These are phyloP conservation scores for Ceratobasidium sp. DNA, from an alignment of 1,284 basidiomycete species.

Conservation along the genomic window DNA sequence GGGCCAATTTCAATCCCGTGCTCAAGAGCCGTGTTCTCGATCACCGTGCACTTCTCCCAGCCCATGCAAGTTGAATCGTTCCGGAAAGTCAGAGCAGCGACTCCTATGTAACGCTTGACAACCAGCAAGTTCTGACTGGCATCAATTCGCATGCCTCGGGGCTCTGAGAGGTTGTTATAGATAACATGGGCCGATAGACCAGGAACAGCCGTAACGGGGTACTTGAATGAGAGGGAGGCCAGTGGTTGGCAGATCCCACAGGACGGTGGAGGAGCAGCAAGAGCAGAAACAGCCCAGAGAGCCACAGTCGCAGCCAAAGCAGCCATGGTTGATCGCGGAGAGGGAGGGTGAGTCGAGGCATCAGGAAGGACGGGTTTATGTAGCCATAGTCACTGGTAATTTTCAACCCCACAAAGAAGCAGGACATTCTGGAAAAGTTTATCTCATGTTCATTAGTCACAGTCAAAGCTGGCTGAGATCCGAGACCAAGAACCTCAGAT, in stretches of 20 bases:
- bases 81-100: conserved; percentile 56
- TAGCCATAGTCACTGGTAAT: no score
- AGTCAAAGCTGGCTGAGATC: no score
- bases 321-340: not conserved
- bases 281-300: not conserved
- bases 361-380: no score
- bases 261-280: conserved; percentile 18
- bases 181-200: conserved; percentile 56
- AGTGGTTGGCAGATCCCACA: conserved; percentile 20
- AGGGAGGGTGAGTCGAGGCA: no score
- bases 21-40: conserved; percentile 56
- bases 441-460: no score
- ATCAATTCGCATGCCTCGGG: conserved; percentile 58
- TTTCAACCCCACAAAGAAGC: no score
- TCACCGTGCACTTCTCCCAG: conserved; percentile 58
- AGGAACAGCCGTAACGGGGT: conserved; percentile 48
- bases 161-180: conserved; percentile 57
- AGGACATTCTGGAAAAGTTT: no score
- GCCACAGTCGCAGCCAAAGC: not conserved
- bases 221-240: conserved; percentile 16
- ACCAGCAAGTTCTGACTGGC: conserved; percentile 57
- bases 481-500: no score
- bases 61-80: conserved; percentile 51
- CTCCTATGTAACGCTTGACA: conserved; percentile 58
- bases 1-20: conserved; percentile 58